Conservation (phyloP, 140 eudicot species). For the Erigeron philadelphicus region DNA sequence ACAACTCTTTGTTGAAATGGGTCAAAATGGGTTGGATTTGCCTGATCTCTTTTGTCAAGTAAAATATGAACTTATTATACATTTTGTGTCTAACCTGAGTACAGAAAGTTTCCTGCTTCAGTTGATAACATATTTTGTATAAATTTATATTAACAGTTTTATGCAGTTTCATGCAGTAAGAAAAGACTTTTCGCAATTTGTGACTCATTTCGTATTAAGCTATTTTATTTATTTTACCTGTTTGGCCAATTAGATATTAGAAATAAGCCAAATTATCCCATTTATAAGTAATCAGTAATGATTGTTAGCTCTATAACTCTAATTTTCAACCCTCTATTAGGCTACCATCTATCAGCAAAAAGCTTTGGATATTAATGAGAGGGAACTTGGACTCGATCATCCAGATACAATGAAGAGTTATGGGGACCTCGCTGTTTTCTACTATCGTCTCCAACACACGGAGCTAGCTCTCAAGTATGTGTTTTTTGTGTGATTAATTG, state of each 20-base stretch:
- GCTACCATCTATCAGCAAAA: conserved; percentile 94
- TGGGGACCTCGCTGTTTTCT: conserved; percentile 90
- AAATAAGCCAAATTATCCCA: neutral
- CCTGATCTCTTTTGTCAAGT: too few relatives aligned
- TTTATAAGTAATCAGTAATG: neutral
- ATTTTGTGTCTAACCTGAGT: neutral
- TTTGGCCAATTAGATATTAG: neutral
- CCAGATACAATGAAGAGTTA: conserved; percentile 98
- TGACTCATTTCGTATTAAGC: neutral
- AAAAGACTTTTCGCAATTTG: neutral
- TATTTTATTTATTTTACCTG: neutral
- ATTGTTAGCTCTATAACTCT: neutral
- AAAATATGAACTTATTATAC: neutral
- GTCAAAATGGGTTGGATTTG: neutral
- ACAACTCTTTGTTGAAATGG: conserved; percentile 5
- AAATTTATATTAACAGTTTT: neutral
- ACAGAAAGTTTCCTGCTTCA: neutral
- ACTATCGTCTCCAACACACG: conserved; percentile 90
- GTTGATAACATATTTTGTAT: neutral
- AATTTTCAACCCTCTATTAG: conserved; percentile 24
- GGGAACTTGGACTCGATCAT: conserved; percentile 92
- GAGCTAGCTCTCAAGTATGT: conserved; percentile 80
- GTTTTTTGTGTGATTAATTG: conserved; percentile 11
- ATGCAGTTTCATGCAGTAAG: neutral
- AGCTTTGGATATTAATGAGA: conserved; percentile 90